Evolutionary conservation across 805 yeast genomes (phyloP).

Genomic region (Candida ovalis): DNA sequence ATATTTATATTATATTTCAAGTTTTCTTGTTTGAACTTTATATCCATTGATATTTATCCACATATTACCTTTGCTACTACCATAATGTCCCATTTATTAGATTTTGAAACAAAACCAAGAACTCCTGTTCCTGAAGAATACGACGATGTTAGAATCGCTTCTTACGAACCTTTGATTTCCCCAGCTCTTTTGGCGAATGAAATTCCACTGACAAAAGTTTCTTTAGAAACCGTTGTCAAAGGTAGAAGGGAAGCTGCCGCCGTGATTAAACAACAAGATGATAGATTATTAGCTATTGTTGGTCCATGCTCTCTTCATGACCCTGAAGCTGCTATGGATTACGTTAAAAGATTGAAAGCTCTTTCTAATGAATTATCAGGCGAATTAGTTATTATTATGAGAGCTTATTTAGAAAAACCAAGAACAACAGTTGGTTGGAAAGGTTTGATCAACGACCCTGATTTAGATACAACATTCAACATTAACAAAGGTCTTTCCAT

Average conservation of each 20-base stretch:
- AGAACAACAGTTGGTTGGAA: constrained; percentile 99
- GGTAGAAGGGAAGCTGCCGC: constrained; percentile 80
- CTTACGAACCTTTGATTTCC: constrained; percentile 91
- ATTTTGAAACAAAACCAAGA: constrained; percentile 11
- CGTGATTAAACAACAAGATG: constrained; percentile 72
- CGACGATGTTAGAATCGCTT: constrained; percentile 72
- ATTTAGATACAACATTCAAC: constrained; percentile 86
- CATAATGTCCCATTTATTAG: background rate
- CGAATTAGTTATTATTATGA: constrained; percentile 86
- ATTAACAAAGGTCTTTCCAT: constrained; percentile 93
- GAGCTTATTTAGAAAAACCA: constrained; percentile 97
- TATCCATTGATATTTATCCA: too few species aligned
- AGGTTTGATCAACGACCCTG: constrained; percentile 96
- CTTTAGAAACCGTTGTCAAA: constrained; percentile 59
- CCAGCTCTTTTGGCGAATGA: constrained; percentile 90
- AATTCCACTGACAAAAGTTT: constrained; percentile 56
- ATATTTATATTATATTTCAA: background rate
- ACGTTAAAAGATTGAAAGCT: constrained; percentile 61
- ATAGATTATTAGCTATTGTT: constrained; percentile 80
- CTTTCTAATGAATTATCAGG: constrained; percentile 59
- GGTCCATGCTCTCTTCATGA: constrained; percentile 99
- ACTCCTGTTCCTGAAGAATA: constrained; percentile 63
- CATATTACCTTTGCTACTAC: too few species aligned
- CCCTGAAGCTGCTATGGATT: constrained; percentile 86
- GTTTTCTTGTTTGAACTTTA: background rate